Conservation (phyloP, 169 alveolate genomes). For the Blepharisma undulans region DNA sequence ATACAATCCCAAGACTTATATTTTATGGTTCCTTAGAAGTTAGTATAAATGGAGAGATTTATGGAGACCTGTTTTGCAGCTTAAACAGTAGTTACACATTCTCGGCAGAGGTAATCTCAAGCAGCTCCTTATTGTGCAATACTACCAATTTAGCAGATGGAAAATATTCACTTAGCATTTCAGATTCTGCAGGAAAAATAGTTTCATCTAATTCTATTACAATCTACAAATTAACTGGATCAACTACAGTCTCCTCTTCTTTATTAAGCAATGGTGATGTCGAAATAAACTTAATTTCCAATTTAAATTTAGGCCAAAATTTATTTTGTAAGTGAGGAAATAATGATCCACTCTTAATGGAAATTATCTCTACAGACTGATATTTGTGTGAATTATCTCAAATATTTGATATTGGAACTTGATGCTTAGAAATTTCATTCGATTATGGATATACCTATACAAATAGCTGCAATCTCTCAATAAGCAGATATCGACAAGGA, state of each 20-base stretch:
- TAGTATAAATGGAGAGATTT: not conserved
- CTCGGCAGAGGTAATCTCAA: not conserved
- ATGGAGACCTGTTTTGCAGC: not conserved
- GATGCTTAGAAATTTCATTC: constrained; percentile 3
- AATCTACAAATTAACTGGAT: not conserved
- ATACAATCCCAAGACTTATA: not conserved
- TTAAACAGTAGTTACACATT: not conserved
- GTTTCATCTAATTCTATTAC: not conserved
- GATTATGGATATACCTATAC: not conserved
- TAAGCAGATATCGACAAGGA: not conserved
- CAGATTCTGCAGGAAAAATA: not conserved
- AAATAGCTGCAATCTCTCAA: not conserved
- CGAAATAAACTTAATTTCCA: not conserved
- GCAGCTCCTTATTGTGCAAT: not conserved
- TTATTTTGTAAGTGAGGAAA: constrained; percentile 27
- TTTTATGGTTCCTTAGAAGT: not conserved
- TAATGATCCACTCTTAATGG: not conserved
- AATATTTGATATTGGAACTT: not conserved
- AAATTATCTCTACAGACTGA: not conserved
- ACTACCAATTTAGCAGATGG: not conserved
- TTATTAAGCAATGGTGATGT: not conserved
- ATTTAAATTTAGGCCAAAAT: not conserved
- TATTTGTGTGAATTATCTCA: not conserved
- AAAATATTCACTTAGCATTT: not conserved
- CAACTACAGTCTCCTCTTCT: not conserved